Evolutionary conservation across 306 rosid species (phyloP).

Genomic region (Cicer arietinum): DNA sequence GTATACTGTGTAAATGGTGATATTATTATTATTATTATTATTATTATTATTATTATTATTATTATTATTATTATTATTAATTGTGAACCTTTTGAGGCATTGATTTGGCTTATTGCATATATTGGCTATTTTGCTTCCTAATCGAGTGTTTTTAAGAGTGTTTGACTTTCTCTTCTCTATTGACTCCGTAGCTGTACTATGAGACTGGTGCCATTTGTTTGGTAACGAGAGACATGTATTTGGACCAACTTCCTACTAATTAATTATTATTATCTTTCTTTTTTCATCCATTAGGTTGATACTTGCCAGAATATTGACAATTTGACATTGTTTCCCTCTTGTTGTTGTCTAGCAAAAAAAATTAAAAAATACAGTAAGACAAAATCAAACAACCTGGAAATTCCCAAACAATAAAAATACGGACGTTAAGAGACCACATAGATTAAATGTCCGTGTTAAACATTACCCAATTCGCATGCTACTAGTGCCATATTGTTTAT

Average conservation of each 20-base stretch:
- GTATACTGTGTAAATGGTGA: no score
- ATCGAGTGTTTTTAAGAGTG: no score
- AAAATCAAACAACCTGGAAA: background rate
- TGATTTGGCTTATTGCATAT: no score
- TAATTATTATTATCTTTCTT: background rate
- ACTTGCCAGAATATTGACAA: constrained; percentile 4
- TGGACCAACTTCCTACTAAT: constrained; percentile 12
- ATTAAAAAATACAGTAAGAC: background rate
- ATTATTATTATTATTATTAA: no score
- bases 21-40: no score
- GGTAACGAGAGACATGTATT: constrained; percentile 21
- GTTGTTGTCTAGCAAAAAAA: background rate
- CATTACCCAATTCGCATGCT: background rate
- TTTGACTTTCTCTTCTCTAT: background rate
- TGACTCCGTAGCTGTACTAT: background rate
- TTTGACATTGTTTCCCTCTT: background rate
- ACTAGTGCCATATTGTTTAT: background rate
- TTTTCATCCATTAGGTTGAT: background rate
- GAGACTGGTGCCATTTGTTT: constrained; percentile 34
- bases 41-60: no score
- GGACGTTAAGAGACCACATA: constrained; percentile 7
- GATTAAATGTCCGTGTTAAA: background rate
- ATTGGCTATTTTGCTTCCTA: no score
- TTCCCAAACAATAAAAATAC: background rate
- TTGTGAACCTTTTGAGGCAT: no score